A percentile compares a stretch with the other conserved stretches of the same genome.
Conservation (phyloP, 768 basidiomycete species). For the Boletus barrowsii region DNA sequence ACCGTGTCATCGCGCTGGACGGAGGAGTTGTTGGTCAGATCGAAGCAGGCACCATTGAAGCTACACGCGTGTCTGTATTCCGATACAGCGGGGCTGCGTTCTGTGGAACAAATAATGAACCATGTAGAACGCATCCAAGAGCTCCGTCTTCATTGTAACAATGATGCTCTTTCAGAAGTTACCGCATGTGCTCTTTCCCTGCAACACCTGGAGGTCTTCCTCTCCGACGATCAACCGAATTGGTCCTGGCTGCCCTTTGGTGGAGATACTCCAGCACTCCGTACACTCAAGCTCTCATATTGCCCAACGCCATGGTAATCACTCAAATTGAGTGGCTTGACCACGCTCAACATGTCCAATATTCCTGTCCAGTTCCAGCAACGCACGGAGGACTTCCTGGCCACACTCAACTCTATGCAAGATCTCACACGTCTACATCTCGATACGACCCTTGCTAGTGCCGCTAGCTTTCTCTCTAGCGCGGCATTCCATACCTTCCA, state of each 20-base stretch:
- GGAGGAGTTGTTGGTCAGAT: not conserved
- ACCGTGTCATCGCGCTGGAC: not conserved
- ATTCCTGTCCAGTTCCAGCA: constrained; percentile 24
- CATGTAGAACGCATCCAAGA: constrained; percentile 4
- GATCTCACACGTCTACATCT: constrained; percentile 32
- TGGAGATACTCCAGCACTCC: not conserved
- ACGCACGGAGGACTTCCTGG: constrained; percentile 29
- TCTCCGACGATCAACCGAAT: no score
- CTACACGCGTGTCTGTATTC: not conserved
- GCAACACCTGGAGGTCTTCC: not conserved
- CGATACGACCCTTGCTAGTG: constrained; percentile 26
- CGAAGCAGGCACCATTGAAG: not conserved
- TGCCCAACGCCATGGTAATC: not conserved
- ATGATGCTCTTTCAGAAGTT: not conserved
- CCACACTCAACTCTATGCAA: constrained; percentile 34
- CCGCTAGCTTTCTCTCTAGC: not conserved
- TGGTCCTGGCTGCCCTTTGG: not conserved
- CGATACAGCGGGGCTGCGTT: no score
- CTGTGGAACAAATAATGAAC: not conserved
- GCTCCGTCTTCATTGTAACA: not conserved
- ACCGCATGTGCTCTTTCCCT: not conserved
- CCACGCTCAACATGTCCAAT: constrained; percentile 32
- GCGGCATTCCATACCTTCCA: not conserved
- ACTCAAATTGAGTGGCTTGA: constrained; percentile 25
- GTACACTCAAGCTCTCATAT: not conserved